phyloP scores from a whole-genome alignment of 345 rosid species.

The Gossypium anomalum region DNA sequence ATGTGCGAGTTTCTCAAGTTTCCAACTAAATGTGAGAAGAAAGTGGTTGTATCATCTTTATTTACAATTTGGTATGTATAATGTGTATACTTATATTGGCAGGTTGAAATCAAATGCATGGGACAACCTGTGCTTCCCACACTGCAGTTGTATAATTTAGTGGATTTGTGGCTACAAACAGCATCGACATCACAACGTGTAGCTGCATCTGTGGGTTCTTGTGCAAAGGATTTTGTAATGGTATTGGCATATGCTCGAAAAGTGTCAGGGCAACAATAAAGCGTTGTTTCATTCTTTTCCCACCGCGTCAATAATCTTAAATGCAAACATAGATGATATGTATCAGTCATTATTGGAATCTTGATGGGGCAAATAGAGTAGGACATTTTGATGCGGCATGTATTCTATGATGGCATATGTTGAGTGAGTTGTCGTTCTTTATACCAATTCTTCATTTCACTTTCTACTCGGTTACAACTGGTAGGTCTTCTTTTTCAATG shows the following conservation, averaged over 20 bases:
- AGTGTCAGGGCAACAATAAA: slow-evolving; percentile 15
- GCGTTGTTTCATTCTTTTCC: neutral
- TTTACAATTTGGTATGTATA: neutral
- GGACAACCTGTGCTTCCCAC: slow-evolving; percentile 33
- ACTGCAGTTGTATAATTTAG: slow-evolving; percentile 45
- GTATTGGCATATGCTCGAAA: slow-evolving; percentile 66
- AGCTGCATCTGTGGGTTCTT: slow-evolving; percentile 54
- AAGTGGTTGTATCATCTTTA: neutral
- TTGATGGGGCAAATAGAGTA: neutral
- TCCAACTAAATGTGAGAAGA: slow-evolving; percentile 1
- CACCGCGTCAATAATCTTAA: slow-evolving; percentile 6
- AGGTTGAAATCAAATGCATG: slow-evolving; percentile 12
- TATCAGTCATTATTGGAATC: neutral
- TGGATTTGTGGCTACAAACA: slow-evolving; percentile 64
- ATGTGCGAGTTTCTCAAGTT: neutral
- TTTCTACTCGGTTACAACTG: neutral
- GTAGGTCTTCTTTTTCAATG: neutral
- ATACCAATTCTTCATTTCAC: neutral
- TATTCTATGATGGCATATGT: slow-evolving; percentile 8
- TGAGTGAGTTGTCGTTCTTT: neutral
- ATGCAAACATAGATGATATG: neutral
- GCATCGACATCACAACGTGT: slow-evolving; percentile 47
- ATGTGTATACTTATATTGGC: neutral
- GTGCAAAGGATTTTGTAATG: slow-evolving; percentile 79
- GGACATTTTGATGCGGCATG: slow-evolving; percentile 12